Base-by-base conservation (phyloP, 148 eudicot species). In the Nepenthes gracilis region DNA sequence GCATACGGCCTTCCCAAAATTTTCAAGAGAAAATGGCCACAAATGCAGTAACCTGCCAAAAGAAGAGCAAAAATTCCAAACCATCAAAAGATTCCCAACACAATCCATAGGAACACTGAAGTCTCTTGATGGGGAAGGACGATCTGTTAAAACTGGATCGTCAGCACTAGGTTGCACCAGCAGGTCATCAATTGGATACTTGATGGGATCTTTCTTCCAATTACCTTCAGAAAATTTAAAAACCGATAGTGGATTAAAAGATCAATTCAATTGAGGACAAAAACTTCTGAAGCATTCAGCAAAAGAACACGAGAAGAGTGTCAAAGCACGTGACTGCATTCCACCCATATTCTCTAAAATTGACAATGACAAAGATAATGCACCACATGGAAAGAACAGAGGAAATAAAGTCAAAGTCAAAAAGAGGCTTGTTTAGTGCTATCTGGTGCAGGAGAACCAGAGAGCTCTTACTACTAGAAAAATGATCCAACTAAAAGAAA, bases 21-120 rank as follows among this genome's bases (percentile, higher is more conserved):
- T 87, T 73, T 86, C 99, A 69, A 93, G 74, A 43, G 99, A 76
- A 74, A 82, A 93, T 9, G 95, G 95, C 60, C 78, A 93, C 78
- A 93, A 74, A 57, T 71, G 64, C 72, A 88, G 70, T 56, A 89
- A 72, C 76, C 85, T 82, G 51, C 96, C 80, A 74, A 80, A 93
- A 51, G 92, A 84, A 56, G 83, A 74, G 72, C 91, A 88, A 69
- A 93, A 93, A 67, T 93, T 92, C 99, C 99, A 93, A 61, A 85
- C 83, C 96, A 93, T 88, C 75, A 93, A 65, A 62, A 88, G 81
- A 68, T 86, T 83, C 55, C 95, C 95, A 55, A 86, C 85, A 70
- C 84, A 82, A 34, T 86, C 87, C 87, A 86, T 79, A 47, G 93
- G 99, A 47, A 86, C 71, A 47, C 70, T 76, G 67, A 93, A 93